phyloP scores from a whole-genome alignment of 2,329 filamentous ascomycete species.

The Calonectria crousiana region DNA sequence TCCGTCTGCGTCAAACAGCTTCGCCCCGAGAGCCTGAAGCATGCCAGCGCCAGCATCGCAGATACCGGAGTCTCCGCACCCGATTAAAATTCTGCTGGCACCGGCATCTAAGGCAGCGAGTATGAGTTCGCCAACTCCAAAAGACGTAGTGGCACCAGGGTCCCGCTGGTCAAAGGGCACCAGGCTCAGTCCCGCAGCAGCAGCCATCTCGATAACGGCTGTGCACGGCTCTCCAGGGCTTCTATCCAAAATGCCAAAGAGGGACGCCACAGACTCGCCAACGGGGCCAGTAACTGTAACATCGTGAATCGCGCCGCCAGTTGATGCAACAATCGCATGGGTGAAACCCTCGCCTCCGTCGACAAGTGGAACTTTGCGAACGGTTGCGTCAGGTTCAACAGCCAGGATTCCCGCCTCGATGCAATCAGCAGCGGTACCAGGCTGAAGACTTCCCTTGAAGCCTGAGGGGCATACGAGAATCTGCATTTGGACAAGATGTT shows the following conservation, averaged over 20 bases:
- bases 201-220: slow-evolving; percentile 66
- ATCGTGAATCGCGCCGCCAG: slow-evolving; percentile 53
- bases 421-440: slow-evolving; percentile 61
- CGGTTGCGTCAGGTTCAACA: slow-evolving; percentile 54
- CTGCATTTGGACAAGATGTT: slow-evolving; percentile 30
- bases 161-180: slow-evolving; percentile 59
- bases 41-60: slow-evolving; percentile 66
- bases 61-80: slow-evolving; percentile 67
- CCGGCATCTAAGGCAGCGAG: slow-evolving; percentile 59
- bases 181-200: slow-evolving; percentile 63
- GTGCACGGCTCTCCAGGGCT: slow-evolving; percentile 44
- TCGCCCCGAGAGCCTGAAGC: slow-evolving; percentile 64
- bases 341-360: slow-evolving; percentile 67
- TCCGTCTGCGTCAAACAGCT: slow-evolving; percentile 54
- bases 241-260: slow-evolving; percentile 58
- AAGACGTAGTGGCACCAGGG: slow-evolving; percentile 62
- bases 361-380: slow-evolving; percentile 63
- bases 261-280: slow-evolving; percentile 54
- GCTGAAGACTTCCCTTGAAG: slow-evolving; percentile 65
- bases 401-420: slow-evolving; percentile 62
- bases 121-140: slow-evolving; percentile 64
- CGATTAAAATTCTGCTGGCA: slow-evolving; percentile 59
- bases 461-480: slow-evolving; percentile 65
- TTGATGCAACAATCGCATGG: slow-evolving; percentile 57
- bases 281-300: slow-evolving; percentile 59